phyloP scores from a whole-genome alignment of 352 stramenopile species.

The Globisporangium megalacanthum region DNA sequence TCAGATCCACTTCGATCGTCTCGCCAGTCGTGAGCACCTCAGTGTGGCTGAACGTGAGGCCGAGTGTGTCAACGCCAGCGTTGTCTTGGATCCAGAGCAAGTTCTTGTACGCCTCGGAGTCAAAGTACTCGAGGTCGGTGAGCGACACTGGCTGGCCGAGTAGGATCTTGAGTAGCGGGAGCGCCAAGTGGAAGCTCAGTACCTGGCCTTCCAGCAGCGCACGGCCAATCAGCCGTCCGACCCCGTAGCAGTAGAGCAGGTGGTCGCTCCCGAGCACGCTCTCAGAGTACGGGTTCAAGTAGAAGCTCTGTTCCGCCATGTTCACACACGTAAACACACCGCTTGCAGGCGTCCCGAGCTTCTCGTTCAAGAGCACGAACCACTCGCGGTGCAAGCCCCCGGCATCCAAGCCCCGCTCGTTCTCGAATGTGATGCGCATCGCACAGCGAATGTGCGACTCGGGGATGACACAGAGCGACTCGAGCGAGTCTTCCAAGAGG shows the following conservation, averaged over 20 bases:
- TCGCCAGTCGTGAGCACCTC: conserved; percentile 56
- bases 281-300: conserved; percentile 61
- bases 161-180: conserved; percentile 97
- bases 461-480: conserved; percentile 46
- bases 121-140: conserved; percentile 88
- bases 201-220: conserved; percentile 89
- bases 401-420: conserved; percentile 78
- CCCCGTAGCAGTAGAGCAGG: conserved; percentile 52
- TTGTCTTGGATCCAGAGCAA: conserved; percentile 16
- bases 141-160: conserved; percentile 93
- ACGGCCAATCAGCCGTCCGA: conserved; percentile 49
- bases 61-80: conserved; percentile 11
- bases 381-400: conserved; percentile 87
- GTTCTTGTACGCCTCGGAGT: conserved; percentile 46
- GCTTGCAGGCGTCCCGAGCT: conserved; percentile 31
- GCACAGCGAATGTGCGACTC: too few species aligned
- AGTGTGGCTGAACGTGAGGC: conserved; percentile 37
- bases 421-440: conserved; percentile 77
- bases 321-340: conserved; percentile 57
- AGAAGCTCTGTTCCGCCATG: conserved; percentile 42
- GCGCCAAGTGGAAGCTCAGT: conserved; percentile 91
- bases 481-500: conserved; percentile 56
- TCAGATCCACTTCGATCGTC: conserved; percentile 27
- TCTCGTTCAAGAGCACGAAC: conserved; percentile 77
- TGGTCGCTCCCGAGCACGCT: conserved; percentile 59